phyloP scores from a whole-genome alignment of 257 asterid genomes.

The Anisodus tanguticus region DNA sequence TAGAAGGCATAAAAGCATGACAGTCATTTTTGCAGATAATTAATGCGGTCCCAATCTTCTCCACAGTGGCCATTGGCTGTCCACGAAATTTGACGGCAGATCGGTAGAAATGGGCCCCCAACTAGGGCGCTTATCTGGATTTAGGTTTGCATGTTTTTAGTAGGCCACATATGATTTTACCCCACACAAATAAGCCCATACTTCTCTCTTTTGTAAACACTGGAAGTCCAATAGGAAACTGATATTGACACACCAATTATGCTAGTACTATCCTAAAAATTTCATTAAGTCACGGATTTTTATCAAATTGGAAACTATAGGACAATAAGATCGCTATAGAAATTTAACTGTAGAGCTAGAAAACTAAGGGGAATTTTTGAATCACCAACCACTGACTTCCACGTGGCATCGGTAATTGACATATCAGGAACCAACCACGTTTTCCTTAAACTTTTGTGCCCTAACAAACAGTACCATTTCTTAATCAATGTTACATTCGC shows the following conservation, averaged over 20 bases:
- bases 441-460: slow-evolving; percentile 27
- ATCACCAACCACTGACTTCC: slow-evolving; percentile 23
- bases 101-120: neutral
- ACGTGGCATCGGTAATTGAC: neutral
- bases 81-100: slow-evolving; percentile 19
- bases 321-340: slow-evolving; percentile 23
- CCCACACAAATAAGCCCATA: slow-evolving; percentile 15
- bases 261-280: neutral
- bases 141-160: slow-evolving; percentile 32
- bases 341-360: neutral
- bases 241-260: slow-evolving; percentile 13
- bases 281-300: neutral
- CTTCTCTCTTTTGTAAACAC: neutral
- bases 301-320: neutral
- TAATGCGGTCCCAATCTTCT: slow-evolving; percentile 28
- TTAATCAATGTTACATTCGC: neutral
- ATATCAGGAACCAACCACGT: slow-evolving; percentile 26
- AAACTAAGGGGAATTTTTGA: neutral
- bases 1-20: neutral
- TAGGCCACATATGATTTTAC: neutral
- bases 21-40: neutral
- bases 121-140: slow-evolving; percentile 27
- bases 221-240: neutral
- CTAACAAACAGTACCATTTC: slow-evolving; percentile 31
- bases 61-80: neutral